These are phyloP conservation scores for Boletus mariae DNA, from an alignment of 1,284 basidiomycete genomes.

Conservation along the genomic window DNA sequence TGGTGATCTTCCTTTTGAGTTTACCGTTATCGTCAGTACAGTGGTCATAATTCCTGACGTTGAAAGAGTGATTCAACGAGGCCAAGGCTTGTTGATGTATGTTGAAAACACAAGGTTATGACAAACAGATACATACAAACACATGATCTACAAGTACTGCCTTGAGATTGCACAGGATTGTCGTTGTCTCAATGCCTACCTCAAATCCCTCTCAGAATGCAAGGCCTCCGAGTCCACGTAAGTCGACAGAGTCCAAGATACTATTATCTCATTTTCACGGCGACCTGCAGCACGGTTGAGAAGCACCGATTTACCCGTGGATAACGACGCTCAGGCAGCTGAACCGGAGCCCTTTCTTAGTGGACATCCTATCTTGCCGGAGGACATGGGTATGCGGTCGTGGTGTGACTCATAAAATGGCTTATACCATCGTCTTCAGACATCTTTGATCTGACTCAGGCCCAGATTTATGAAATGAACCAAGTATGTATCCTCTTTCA, in stretches of 20 bases:
- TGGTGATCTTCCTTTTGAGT: no score
- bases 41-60: no score
- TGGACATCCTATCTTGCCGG: constrained; percentile 30
- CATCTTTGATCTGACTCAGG: constrained; percentile 30
- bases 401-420: not conserved
- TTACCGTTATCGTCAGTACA: no score
- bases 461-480: constrained; percentile 49
- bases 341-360: constrained; percentile 22
- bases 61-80: no score
- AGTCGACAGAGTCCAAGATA: constrained; percentile 3
- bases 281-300: constrained; percentile 23
- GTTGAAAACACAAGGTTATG: constrained; percentile 3
- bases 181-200: constrained; percentile 16
- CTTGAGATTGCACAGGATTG: not conserved
- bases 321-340: constrained; percentile 5
- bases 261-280: not conserved
- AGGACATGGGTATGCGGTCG: constrained; percentile 28
- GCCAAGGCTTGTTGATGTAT: not conserved
- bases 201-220: not conserved
- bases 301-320: constrained; percentile 25
- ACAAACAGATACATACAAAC: constrained; percentile 11
- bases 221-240: constrained; percentile 27
- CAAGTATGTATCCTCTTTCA: constrained; percentile 32
- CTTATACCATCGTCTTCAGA: constrained; percentile 21
- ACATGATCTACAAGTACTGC: not conserved